These are phyloP conservation scores for Hypericum perforatum DNA, from an alignment of 345 rosid genomes.

Conservation along the genomic window DNA sequence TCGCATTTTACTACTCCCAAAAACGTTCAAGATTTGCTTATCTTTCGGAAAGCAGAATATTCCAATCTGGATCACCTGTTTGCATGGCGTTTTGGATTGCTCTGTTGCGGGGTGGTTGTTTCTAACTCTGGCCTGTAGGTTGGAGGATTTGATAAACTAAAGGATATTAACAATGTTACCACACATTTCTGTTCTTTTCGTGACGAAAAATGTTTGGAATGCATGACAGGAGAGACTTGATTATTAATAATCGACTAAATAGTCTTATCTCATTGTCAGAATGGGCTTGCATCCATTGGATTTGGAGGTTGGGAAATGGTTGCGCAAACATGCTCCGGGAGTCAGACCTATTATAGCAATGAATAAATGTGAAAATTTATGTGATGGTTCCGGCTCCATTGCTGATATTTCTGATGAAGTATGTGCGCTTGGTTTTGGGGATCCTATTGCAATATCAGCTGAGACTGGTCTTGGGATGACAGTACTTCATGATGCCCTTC, in stretches of 20 bases:
- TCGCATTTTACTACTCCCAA: too few relatives aligned
- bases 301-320: conserved; percentile 88
- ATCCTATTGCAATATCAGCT: conserved; percentile 83
- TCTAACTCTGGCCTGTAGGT: too few relatives aligned
- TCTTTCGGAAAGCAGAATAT: too few relatives aligned
- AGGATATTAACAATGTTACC: too few relatives aligned
- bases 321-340: conserved; percentile 69
- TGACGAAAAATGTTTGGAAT: too few relatives aligned
- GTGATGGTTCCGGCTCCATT: conserved; percentile 47
- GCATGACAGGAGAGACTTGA: too few relatives aligned
- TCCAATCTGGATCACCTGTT: too few relatives aligned
- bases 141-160: too few relatives aligned
- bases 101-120: too few relatives aligned
- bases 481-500: conserved; percentile 63
- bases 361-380: conserved; percentile 82
- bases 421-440: conserved; percentile 67
- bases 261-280: conserved; percentile 28
- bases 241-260: not conserved
- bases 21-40: too few relatives aligned
- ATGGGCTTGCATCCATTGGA: conserved; percentile 90
- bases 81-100: too few relatives aligned
- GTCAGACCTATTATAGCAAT: conserved; percentile 60
- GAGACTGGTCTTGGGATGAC: conserved; percentile 96
- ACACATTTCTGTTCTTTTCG: too few relatives aligned
- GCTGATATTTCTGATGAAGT: conserved; percentile 57